Conservation (phyloP, 345 rosid species). For the Anastatica hierochuntica region DNA sequence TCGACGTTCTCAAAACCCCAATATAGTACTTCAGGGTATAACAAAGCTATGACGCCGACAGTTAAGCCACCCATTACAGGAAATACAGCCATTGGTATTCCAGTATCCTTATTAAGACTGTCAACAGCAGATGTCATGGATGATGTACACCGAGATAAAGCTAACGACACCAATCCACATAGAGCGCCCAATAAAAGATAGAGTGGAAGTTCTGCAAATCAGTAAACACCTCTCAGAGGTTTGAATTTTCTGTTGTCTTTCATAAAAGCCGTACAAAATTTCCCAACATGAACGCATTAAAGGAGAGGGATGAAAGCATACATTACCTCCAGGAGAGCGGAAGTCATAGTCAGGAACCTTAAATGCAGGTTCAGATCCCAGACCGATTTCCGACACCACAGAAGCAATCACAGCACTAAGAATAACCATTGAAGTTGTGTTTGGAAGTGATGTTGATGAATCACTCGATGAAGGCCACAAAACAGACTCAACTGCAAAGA, state of each 20-base stretch:
- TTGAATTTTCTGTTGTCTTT: not conserved
- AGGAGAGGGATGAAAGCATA: not conserved
- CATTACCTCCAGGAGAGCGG: slow-evolving; percentile 75
- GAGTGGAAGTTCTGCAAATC: slow-evolving; percentile 73
- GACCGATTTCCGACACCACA: slow-evolving; percentile 76
- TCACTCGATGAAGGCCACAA: slow-evolving; percentile 72
- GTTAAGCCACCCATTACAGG: slow-evolving; percentile 68
- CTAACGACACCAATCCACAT: slow-evolving; percentile 68
- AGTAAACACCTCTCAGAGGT: slow-evolving; percentile 8
- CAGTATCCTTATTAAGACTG: slow-evolving; percentile 46
- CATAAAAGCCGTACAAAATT: not conserved
- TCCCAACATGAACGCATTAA: not conserved
- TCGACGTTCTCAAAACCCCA: slow-evolving; percentile 97
- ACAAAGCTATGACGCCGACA: slow-evolving; percentile 62
- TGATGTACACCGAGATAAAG: slow-evolving; percentile 70
- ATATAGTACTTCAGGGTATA: slow-evolving; percentile 81
- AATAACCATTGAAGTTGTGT: slow-evolving; percentile 81
- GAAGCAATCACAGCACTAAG: slow-evolving; percentile 86
- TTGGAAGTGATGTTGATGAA: slow-evolving; percentile 53
- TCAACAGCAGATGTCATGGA: slow-evolving; percentile 43
- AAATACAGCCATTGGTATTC: slow-evolving; percentile 63
- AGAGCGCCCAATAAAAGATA: slow-evolving; percentile 76
- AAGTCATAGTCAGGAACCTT: slow-evolving; percentile 87
- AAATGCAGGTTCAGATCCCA: slow-evolving; percentile 86
- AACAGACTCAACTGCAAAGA: slow-evolving; percentile 87